phyloP scores from a whole-genome alignment of 2,329 filamentous ascomycete species.

The Colletotrichum camelliae region DNA sequence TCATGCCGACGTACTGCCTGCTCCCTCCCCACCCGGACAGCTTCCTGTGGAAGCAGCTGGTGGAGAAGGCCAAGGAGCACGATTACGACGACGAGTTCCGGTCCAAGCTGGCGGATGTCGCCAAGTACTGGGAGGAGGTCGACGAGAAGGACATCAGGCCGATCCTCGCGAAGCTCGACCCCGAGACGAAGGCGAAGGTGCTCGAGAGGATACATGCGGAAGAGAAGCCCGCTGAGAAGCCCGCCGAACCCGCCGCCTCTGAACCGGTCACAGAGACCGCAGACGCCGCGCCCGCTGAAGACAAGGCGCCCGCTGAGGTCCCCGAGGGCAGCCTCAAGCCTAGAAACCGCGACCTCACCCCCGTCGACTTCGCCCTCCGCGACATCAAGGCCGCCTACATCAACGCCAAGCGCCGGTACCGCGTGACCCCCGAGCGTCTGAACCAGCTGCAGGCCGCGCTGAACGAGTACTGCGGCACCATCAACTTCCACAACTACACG shows the following conservation, averaged over 20 bases:
- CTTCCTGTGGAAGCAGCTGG: slow-evolving; percentile 82
- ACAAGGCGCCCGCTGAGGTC: slow-evolving; percentile 17
- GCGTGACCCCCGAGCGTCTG: slow-evolving; percentile 75
- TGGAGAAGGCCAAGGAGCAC: slow-evolving; percentile 76
- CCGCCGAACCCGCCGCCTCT: slow-evolving; percentile 17
- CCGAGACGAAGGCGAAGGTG: slow-evolving; percentile 67
- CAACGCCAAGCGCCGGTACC: slow-evolving; percentile 82
- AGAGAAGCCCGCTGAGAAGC: slow-evolving; percentile 27
- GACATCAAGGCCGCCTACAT: slow-evolving; percentile 84
- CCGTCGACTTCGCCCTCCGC: slow-evolving; percentile 70
- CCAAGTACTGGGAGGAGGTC: slow-evolving; percentile 80
- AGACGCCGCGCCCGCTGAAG: slow-evolving; percentile 20
- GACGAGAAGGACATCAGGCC: slow-evolving; percentile 83
- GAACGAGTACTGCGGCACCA: slow-evolving; percentile 78
- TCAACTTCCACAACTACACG: slow-evolving; percentile 98
- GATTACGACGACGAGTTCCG: slow-evolving; percentile 73
- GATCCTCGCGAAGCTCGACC: slow-evolving; percentile 65
- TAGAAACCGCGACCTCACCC: slow-evolving; percentile 48
- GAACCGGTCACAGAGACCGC: background rate
- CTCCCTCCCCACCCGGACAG: slow-evolving; percentile 90
- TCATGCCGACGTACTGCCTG: slow-evolving; percentile 92
- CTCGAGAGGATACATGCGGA: slow-evolving; percentile 62
- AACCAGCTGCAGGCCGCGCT: slow-evolving; percentile 78
- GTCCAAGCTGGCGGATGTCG: slow-evolving; percentile 76
- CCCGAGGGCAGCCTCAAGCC: slow-evolving; percentile 35